These are phyloP conservation scores for Annulohypoxylon stygium DNA, from an alignment of 495 filamentous ascomycete species.

Conservation along the genomic window DNA sequence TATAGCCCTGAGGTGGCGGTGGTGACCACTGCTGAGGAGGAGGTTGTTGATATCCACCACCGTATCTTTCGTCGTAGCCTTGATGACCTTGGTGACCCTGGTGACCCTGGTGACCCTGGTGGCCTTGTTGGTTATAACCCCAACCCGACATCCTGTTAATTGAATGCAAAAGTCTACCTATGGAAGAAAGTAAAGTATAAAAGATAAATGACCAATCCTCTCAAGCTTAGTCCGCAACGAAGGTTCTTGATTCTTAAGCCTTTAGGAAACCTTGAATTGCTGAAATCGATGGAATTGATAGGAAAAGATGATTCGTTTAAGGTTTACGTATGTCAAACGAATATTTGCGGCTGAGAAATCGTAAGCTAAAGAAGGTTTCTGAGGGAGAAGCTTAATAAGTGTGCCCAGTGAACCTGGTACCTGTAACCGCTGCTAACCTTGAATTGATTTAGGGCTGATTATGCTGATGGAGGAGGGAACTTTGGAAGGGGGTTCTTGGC, in stretches of 20 bases:
- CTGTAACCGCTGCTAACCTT: background rate
- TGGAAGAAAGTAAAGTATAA: background rate
- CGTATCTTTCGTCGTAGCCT: slow-evolving; percentile 38
- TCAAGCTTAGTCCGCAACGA: slow-evolving; percentile 9
- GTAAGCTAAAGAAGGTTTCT: background rate
- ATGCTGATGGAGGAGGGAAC: background rate
- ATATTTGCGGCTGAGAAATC: slow-evolving; percentile 28
- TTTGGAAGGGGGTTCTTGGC: background rate
- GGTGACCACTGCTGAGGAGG: slow-evolving; percentile 33
- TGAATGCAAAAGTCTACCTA: background rate
- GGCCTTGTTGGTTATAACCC: slow-evolving; percentile 35
- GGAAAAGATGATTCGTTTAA: background rate
- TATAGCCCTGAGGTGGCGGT: slow-evolving; percentile 49
- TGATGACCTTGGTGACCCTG: slow-evolving; percentile 35
- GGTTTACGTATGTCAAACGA: slow-evolving; percentile 5
- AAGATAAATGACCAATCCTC: background rate
- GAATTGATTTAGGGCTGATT: slow-evolving; percentile 39
- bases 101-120: slow-evolving; percentile 8
- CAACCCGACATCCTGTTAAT: slow-evolving; percentile 40
- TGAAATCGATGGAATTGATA: background rate
- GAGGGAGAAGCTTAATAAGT: background rate
- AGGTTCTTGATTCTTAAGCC: background rate
- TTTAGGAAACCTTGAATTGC: too few species aligned
- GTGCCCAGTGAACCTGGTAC: background rate
- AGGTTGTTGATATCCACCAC: slow-evolving; percentile 33